Base-by-base conservation (phyloP, 2,329 filamentous ascomycete species). In the Aureobasidium lini region DNA sequence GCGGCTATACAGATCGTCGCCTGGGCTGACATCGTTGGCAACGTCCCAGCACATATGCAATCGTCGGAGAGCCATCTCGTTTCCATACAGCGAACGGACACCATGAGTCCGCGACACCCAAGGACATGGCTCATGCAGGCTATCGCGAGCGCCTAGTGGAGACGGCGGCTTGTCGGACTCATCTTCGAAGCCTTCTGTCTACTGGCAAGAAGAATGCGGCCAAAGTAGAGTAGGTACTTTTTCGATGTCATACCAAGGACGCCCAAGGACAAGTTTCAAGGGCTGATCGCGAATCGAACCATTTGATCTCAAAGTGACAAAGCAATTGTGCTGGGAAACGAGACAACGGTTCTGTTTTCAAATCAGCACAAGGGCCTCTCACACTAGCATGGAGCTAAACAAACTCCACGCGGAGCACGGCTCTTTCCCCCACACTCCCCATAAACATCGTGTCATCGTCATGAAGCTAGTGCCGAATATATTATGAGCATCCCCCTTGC, bases 21-120 rank as follows among this genome's bases (percentile, higher is more conserved):
- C 54, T 48, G 43, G 54, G 43, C 32, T 48, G 54, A 48, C 54
- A 40, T 56, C 40, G 52, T 57, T 57, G 54, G 32, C 29, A 47
- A 47, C 42, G 32, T 59, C 57, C 57, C 48, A 59, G 11, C 31
- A 59, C 4, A 59, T 59, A 59, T 53, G 57, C 57, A 59, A 57
- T 29, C 29, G 28, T 23, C 46, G 6, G 29, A 46, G 42, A 13
- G 48, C 36, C 36, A 43, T 37, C 28, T 52, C 50, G 50, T 37
- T n/a, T 16, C n/a, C 39, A 15, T 36, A 11, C 11, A 57, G 37
- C 42, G 39, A 37, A 18, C 31, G 15, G 29, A 8, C 16, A 31
- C 18, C 36, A 13, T 8, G 37, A 40, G 16, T 42, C 8, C 11
- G 15, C 43, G 46, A 52, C 13, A 43, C 36, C n/a, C 34, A 32